Evolutionary conservation across 73 alveolate species (phyloP).

Genomic region (Tetrahymena elliotti): DNA sequence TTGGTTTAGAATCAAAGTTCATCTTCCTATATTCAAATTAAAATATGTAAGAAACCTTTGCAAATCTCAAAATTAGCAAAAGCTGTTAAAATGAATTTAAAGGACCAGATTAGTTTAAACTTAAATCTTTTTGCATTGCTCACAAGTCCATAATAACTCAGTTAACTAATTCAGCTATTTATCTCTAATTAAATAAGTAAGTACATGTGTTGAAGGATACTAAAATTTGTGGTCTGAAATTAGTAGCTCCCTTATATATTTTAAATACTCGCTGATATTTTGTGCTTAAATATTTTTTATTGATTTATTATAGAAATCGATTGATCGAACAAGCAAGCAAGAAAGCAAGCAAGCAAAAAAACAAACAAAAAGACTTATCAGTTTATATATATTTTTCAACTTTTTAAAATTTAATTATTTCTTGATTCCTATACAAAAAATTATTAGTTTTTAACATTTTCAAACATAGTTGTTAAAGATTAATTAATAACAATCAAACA

Average conservation of each 20-base stretch:
- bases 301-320: not conserved
- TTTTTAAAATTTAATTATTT: not conserved
- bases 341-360: no score
- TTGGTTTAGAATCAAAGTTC: not conserved
- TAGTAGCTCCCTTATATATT: not conserved
- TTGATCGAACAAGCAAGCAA: no score
- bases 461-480: not conserved
- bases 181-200: no score
- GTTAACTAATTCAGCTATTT: no score
- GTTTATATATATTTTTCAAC: not conserved
- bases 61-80: not conserved
- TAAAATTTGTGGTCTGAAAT: not conserved
- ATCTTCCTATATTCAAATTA: not conserved
- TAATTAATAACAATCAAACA: not conserved
- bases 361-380: no score
- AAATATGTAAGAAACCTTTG: not conserved
- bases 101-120: no score
- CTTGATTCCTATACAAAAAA: not conserved
- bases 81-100: not conserved
- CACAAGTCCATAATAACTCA: no score
- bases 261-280: not conserved
- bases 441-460: not conserved
- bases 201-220: not conserved
- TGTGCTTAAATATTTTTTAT: no score
- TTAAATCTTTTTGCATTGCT: no score